Evolutionary conservation across 441 rosid genomes (phyloP), one percentile per base, ranked within the genome.

Genomic region (Brassica hybrid): DNA sequence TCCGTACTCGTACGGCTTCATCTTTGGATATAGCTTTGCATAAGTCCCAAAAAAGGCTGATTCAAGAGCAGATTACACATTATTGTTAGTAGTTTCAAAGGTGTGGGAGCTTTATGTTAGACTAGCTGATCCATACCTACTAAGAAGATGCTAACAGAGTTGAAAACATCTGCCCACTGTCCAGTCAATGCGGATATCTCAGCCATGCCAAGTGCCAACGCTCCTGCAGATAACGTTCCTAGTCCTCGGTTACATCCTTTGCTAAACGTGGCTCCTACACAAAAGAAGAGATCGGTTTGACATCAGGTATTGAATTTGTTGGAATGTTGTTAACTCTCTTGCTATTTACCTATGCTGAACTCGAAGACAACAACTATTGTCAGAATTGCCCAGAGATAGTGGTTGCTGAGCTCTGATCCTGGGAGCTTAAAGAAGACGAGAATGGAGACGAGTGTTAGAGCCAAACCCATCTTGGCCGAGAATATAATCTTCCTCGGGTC

Each of bases 1-100:
- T 36, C 93, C 95, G 45, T 90, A 90, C 65, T 90, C 95, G 18
- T 90, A 88, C n/a, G 91, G 85, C 86, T 87, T 90, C 95, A 88
- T 81, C 7, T 88, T 85, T 1, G 91, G 95, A 34, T 88, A 87
- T 23, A 85, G 78, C 76, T 86, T 87, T 38, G 84, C 85, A 76
- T 88, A 87, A 76, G 88, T 84, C 19, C 85, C 84, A 48, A 77
- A 32, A 65, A 86, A 87, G 54, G 88, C 91, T 88, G 84, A 81
- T 43, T 54, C 78, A 82, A 72, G 69, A 76, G 32, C 17, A 61
- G 11, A 10, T 21, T 57, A 72, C 74, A 54, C 61, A 41, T 10
- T 38, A 52, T 61, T 71, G 43, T 59, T 65, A 27, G 30, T 27
- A 6, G 19, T 17, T 50, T 50, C 30, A 62, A 48, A 38, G 74